Evolutionary conservation across 148 eudicot genomes (phyloP), one percentile per base, ranked within the genome.

Genomic region (Persicaria tinctoria): DNA sequence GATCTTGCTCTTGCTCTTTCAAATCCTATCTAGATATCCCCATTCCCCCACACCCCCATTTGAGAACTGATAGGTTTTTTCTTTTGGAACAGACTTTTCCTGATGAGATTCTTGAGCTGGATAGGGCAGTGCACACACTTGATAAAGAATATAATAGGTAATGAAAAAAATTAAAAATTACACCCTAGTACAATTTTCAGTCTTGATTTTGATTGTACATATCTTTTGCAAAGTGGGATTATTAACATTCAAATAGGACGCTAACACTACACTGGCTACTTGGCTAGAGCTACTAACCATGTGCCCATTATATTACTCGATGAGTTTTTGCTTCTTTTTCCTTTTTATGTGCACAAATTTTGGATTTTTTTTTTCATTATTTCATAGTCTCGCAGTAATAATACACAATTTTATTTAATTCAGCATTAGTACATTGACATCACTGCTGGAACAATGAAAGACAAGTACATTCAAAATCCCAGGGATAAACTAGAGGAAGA

Each of bases 71-170:
- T 32, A 64, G 46, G 50, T 44, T 46, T 12, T 45, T 68, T 49
- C 75, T 80, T 48, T 55, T 82, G 70, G 46, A 57, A 77, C 90
- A 94, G 98, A 76, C 90, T 81, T 90, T 95, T 85, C 98, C 98
- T 9, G 92, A 87, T 81, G 97, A 90, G 78, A 85, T 95, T 81
- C 85, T 95, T 76, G 93, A 87, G 75, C 87, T 92, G 68, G 92
- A 86, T 55, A 85, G 85, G 68, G 92, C 85, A 73, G 93, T 90
- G 48, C 93, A 97, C 69, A 92, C 23, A 20, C 23, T 20, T 20
- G 23, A 20, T 20, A 20, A 20, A 20, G 23, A 20, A 20, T 20
- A 20, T 0, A 20, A 20, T 20, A 20, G 23, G 23, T 20, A 20
- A 20, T 20, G 23, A 20, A 20, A 20, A 20, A 20, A 20, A 20